A percentile compares a stretch with the other conserved stretches of the same genome.
These are phyloP conservation scores for Aspergillus caelatus DNA, from an alignment of 2,329 filamentous ascomycete genomes.

Conservation along the genomic window DNA sequence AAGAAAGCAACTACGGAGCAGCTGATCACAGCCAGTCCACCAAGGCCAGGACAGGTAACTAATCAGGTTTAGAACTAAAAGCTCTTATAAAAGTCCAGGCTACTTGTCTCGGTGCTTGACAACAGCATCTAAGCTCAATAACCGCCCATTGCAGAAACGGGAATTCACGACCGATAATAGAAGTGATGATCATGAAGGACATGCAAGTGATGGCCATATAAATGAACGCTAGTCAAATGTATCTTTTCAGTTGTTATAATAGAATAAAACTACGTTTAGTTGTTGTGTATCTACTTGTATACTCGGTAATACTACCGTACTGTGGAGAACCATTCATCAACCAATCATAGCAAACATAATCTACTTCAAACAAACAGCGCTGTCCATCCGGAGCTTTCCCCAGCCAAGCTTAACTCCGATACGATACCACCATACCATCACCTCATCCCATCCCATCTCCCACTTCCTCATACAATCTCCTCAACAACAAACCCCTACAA, in stretches of 20 bases:
- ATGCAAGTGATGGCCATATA: not conserved
- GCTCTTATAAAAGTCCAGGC: not conserved
- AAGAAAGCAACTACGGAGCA: slow-evolving; percentile 7
- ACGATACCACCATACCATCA: not conserved
- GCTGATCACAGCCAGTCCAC: not conserved
- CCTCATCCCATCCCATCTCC: not conserved
- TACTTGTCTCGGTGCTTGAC: not conserved
- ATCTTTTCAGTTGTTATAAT: not conserved
- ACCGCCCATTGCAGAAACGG: not conserved
- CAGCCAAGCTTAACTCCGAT: not conserved
- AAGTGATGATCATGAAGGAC: not conserved
- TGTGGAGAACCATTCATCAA: not conserved
- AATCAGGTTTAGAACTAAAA: not conserved
- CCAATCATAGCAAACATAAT: not conserved
- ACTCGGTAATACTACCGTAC: not conserved
- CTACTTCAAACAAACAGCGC: too few relatives aligned
- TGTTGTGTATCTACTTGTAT: not conserved
- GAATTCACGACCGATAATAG: not conserved
- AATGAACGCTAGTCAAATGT: not conserved
- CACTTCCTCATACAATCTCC: not conserved
- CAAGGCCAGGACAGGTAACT: not conserved
- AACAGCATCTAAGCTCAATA: not conserved
- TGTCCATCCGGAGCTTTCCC: too few relatives aligned
- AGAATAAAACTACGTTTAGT: not conserved
- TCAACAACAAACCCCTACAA: not conserved